Percentiles rank a stretch among this genome's conserved stretches.
Conservation (phyloP, 352 stramenopile species). For the Phytopythium ostracodes region DNA sequence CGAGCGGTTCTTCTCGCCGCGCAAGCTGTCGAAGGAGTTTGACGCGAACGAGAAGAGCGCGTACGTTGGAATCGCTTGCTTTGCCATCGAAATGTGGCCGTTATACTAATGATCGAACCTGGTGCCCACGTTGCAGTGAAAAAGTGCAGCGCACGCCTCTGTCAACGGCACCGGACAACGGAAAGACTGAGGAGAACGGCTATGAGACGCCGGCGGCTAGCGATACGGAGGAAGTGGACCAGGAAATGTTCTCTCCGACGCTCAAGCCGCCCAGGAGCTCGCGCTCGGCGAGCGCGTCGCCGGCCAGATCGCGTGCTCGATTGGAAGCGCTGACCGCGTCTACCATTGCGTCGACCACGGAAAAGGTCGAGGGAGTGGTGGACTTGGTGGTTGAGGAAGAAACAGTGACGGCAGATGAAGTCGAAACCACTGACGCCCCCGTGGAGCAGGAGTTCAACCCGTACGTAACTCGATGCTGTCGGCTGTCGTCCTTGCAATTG, state of each 20-base stretch:
- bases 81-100: neutral
- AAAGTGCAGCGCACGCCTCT: neutral
- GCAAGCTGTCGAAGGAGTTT: constrained; percentile 60
- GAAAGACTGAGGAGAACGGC: neutral
- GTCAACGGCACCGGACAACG: neutral
- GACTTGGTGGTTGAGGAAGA: constrained; percentile 18
- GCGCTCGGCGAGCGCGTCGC: constrained; percentile 32
- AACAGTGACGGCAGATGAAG: constrained; percentile 21
- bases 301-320: constrained; percentile 20
- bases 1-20: constrained; percentile 57
- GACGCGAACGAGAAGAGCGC: constrained; percentile 19
- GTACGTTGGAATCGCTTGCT: neutral
- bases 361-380: constrained; percentile 21
- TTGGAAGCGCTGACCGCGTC: constrained; percentile 19
- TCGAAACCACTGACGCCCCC: constrained; percentile 25
- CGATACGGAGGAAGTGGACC: constrained; percentile 28
- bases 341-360: constrained; percentile 16
- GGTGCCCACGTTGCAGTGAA: neutral
- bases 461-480: constrained; percentile 26
- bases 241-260: constrained; percentile 70
- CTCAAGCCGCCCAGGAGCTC: constrained; percentile 51
- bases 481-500: neutral
- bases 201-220: constrained; percentile 7
- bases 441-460: constrained; percentile 76
- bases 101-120: neutral